phyloP scores from a whole-genome alignment of 2,329 filamentous ascomycete genomes.

The Aurifilum marmelostoma region DNA sequence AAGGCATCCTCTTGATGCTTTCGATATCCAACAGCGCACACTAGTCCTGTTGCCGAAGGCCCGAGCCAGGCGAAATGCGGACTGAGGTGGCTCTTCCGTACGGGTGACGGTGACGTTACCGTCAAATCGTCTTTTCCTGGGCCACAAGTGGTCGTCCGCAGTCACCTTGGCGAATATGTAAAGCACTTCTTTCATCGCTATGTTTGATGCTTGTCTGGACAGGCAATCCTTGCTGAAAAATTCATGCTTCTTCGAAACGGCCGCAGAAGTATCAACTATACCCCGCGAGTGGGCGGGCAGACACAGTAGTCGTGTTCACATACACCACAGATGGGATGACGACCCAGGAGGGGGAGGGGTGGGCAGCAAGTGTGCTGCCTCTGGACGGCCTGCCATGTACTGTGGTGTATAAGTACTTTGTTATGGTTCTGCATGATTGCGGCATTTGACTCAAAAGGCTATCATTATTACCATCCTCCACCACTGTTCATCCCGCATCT shows the following conservation, averaged over 20 bases:
- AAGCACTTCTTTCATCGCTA: conserved; percentile 34
- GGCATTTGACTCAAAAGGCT: conserved; percentile 5
- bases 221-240: conserved; percentile 42
- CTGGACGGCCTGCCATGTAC: not conserved
- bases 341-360: not conserved
- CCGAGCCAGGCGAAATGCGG: conserved; percentile 1
- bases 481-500: not conserved
- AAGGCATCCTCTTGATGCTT: not conserved
- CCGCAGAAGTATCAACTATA: conserved; percentile 35
- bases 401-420: conserved; percentile 10
- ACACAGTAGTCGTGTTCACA: conserved; percentile 10
- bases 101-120: conserved; percentile 7
- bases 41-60: not conserved
- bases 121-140: not conserved
- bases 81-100: not conserved
- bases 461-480: not conserved
- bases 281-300: conserved; percentile 28
- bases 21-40: not conserved
- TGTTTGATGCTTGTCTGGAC: conserved; percentile 54
- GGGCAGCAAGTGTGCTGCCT: not conserved
- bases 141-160: conserved; percentile 18
- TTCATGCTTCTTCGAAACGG: conserved; percentile 46
- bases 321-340: conserved; percentile 22
- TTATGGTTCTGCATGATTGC: not conserved
- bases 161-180: conserved; percentile 23